These are phyloP conservation scores for Plicaturopsis crispa DNA, from an alignment of 768 basidiomycete species.

Conservation along the genomic window DNA sequence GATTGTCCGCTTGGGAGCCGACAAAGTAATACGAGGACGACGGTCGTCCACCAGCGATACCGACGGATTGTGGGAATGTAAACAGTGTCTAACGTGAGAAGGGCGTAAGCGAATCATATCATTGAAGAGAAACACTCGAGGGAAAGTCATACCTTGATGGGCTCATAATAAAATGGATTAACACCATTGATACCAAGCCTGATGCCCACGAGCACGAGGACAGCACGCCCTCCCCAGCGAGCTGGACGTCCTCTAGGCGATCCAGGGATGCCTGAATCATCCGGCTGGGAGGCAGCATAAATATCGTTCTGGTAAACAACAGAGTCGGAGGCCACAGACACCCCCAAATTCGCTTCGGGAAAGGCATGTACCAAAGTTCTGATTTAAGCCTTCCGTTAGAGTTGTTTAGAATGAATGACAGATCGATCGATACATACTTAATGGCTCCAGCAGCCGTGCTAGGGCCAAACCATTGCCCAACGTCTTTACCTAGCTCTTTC, in stretches of 20 bases:
- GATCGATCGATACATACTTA: slow-evolving; percentile 43
- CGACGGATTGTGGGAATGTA: slow-evolving; percentile 91
- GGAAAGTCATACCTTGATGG: slow-evolving; percentile 50
- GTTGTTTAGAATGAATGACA: slow-evolving; percentile 4
- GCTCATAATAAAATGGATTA: slow-evolving; percentile 91
- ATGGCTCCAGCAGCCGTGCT: slow-evolving; percentile 97
- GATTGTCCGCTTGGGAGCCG: slow-evolving; percentile 79
- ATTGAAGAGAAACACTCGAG: neutral
- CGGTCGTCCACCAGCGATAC: slow-evolving; percentile 94
- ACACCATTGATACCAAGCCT: slow-evolving; percentile 88
- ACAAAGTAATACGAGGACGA: slow-evolving; percentile 99
- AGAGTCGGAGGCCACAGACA: slow-evolving; percentile 77
- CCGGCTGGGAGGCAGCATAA: slow-evolving; percentile 56
- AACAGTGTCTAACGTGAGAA: slow-evolving; percentile 56
- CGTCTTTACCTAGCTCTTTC: slow-evolving; percentile 89
- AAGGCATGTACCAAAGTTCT: slow-evolving; percentile 75
- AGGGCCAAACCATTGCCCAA: slow-evolving; percentile 98
- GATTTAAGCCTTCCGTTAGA: too few species aligned
- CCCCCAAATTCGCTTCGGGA: slow-evolving; percentile 73
- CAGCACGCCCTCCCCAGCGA: slow-evolving; percentile 76
- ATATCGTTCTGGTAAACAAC: slow-evolving; percentile 84
- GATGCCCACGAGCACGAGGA: slow-evolving; percentile 80
- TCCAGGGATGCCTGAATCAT: slow-evolving; percentile 19
- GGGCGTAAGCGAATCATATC: neutral
- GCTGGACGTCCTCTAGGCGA: neutral